These are phyloP conservation scores for Botrytis aclada DNA, from an alignment of 2,329 filamentous ascomycete species.

Conservation along the genomic window DNA sequence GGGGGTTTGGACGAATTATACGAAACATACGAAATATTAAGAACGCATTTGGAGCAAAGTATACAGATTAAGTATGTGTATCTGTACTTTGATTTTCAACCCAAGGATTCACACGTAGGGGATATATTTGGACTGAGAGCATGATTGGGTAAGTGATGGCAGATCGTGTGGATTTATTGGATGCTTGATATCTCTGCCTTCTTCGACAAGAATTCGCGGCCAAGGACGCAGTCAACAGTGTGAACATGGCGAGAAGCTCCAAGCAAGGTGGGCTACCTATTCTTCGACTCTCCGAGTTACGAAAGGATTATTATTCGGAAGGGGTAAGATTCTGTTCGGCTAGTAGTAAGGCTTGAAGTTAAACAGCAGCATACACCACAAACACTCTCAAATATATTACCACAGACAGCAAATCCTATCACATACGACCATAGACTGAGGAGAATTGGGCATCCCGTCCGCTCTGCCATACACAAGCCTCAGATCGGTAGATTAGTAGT, in stretches of 20 bases:
- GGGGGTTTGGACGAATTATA: background rate
- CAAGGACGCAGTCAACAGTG: background rate
- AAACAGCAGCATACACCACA: too few species aligned
- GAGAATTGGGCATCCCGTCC: slow-evolving; percentile 14
- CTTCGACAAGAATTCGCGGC: background rate
- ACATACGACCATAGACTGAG: slow-evolving; percentile 13
- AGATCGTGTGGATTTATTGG: background rate
- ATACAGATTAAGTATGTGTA: background rate
- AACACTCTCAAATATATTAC: fast-evolving
- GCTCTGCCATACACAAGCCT: slow-evolving; percentile 15
- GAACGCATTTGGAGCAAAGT: background rate
- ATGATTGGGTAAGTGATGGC: background rate
- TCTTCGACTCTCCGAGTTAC: background rate
- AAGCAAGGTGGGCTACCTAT: background rate
- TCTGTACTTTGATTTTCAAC: background rate
- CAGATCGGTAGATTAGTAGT: slow-evolving; percentile 12
- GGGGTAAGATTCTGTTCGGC: background rate
- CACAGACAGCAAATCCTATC: fast-evolving
- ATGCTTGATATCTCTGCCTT: background rate
- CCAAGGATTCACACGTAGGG: background rate
- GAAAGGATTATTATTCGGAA: background rate
- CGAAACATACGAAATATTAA: background rate
- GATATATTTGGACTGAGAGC: too few species aligned
- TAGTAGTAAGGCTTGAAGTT: too few species aligned
- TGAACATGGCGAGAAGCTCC: background rate